Evolutionary conservation across 192 early-diverging fungal genomes (phyloP), one percentile per base, ranked within the genome.

Genomic region (Phycomyces nitens): DNA sequence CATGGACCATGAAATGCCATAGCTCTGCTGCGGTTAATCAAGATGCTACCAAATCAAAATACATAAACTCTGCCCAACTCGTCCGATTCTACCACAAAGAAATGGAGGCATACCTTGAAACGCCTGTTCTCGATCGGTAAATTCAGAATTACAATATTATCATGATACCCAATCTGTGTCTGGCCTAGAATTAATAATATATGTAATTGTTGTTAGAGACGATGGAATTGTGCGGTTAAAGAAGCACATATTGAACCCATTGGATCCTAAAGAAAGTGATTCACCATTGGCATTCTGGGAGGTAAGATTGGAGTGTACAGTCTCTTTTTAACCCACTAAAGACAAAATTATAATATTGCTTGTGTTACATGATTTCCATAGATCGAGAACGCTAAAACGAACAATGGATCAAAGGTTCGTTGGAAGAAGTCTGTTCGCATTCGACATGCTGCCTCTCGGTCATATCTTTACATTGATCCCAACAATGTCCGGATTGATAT

Each of bases 31-130:
- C 42, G 8, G 40, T 40, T 21, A 20, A 47, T 4, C 60, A 61
- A 43, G 49, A 57, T 24, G 55, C 27, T 12, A 27, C 14, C 6
- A 49, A 41, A 20, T 38, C 51, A 3, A 63, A 63, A n/a, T 61
- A 57, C n/a, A 61, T 62, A 14, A 52, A 69, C 27, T 56, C 67
- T 5, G 67, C 41, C 0, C 67, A 69, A 23, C 61, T 55, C 41
- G 53, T 69, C 21, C 49, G 67, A 29, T 62, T 69, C 22, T 69
- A 69, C 34, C 67, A 69, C 26, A 69, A 69, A 51, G 67, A 69
- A 43, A 61, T 69, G 53, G 67, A 69, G 38, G 60, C 53, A 0
- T 69, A 69, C 24, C 22, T 63, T 18, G 67, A 69, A 18, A 50
- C 53, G 23, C 49, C 40, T 55, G 60, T 69, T 1, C 29, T 58